Evolutionary conservation across 2,329 filamentous ascomycete genomes (phyloP).

Genomic region (Penicillium crustosum): DNA sequence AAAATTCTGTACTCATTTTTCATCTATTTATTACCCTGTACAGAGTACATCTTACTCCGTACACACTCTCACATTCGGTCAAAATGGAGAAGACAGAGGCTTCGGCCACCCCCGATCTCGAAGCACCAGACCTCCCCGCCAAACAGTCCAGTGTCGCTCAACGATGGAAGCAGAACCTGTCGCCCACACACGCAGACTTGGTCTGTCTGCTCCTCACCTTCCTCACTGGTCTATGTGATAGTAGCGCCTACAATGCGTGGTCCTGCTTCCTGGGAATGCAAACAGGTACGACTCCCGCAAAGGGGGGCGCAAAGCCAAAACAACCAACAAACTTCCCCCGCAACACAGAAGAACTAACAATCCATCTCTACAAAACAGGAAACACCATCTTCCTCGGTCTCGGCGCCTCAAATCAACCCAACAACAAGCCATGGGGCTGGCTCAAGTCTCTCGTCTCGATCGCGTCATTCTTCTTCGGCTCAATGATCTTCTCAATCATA

Average conservation of each 20-base stretch:
- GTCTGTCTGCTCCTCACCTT: constrained; percentile 43
- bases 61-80: neutral
- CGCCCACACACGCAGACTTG: constrained; percentile 36
- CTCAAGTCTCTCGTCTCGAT: constrained; percentile 48
- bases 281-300: constrained; percentile 39
- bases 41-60: neutral
- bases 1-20: constrained; percentile 6
- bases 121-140: constrained; percentile 15
- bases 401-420: constrained; percentile 43
- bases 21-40: neutral
- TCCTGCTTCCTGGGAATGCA: constrained; percentile 51
- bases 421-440: constrained; percentile 44
- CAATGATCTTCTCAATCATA: constrained; percentile 40
- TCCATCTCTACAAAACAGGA: constrained; percentile 28
- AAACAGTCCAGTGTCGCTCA: constrained; percentile 17
- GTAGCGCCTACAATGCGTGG: constrained; percentile 49
- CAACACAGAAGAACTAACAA: neutral
- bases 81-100: constrained; percentile 23
- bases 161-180: constrained; percentile 34
- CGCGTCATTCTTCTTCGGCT: constrained; percentile 42
- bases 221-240: constrained; percentile 47
- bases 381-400: constrained; percentile 51
- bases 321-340: neutral
- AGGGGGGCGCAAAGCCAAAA: neutral
- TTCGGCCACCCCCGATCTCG: constrained; percentile 20